These are phyloP conservation scores for Phycomyces nitens DNA, from an alignment of 192 early-diverging fungal genomes.

Conservation along the genomic window DNA sequence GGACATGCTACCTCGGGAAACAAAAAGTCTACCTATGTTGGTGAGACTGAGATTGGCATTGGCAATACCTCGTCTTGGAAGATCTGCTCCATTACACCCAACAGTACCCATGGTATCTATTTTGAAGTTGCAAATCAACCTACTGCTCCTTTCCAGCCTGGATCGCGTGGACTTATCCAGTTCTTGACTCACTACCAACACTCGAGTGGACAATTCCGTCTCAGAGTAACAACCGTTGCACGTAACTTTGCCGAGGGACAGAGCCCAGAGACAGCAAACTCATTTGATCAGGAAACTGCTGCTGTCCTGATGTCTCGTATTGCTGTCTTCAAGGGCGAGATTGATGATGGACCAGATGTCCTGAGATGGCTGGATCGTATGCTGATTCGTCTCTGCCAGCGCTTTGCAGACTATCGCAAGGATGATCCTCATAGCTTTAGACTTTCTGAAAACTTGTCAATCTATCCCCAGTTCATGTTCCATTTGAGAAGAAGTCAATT, in stretches of 20 bases:
- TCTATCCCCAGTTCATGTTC: conserved; percentile 99
- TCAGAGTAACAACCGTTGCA: conserved; percentile 94
- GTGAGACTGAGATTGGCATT: conserved; percentile 98
- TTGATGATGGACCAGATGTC: conserved; percentile 96
- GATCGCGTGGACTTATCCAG: conserved; percentile 87
- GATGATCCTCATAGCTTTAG: conserved; percentile 93
- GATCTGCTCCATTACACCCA: conserved; percentile 82
- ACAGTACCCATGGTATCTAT: conserved; percentile 85
- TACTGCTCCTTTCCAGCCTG: conserved; percentile 74
- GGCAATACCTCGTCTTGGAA: conserved; percentile 95
- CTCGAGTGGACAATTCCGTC: conserved; percentile 80
- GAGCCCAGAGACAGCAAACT: conserved; percentile 79
- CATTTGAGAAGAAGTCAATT: conserved; percentile 95
- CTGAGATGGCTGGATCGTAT: conserved; percentile 97
- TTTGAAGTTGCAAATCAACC: conserved; percentile 96
- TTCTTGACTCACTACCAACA: conserved; percentile 97
- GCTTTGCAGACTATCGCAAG: conserved; percentile 93
- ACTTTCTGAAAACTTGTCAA: conserved; percentile 88
- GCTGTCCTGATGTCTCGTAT: conserved; percentile 99
- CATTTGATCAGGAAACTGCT: conserved; percentile 97
- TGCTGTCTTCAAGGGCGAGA: conserved; percentile 93
- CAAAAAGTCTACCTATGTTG: conserved; percentile 88
- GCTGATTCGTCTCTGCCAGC: conserved; percentile 97
- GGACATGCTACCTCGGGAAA: conserved; percentile 88
- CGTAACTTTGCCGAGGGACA: conserved; percentile 79